Percentiles rank a stretch among this genome's conserved stretches.
These are phyloP conservation scores for Thuidium tamariscinum DNA, from an alignment of 225 moss, liverwort and hornwort species.

Conservation along the genomic window DNA sequence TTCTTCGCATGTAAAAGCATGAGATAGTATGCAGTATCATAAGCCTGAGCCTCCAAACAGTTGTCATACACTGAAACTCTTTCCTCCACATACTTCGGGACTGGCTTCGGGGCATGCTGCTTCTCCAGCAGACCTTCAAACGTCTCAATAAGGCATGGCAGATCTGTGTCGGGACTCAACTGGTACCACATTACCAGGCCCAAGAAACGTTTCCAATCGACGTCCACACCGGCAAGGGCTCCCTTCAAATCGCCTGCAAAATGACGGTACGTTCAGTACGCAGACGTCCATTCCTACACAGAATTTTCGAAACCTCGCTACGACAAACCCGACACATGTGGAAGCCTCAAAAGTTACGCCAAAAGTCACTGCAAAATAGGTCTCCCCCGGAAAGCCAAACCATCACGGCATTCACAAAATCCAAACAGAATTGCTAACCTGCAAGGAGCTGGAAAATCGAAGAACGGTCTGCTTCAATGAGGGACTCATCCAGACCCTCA, in stretches of 20 bases:
- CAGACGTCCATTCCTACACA: background rate
- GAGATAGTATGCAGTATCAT: too few species aligned
- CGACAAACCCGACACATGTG: background rate
- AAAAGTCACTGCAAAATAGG: background rate
- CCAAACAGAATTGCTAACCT: slow-evolving; percentile 17
- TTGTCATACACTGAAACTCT: too few species aligned
- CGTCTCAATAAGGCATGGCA: slow-evolving; percentile 51
- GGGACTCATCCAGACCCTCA: slow-evolving; percentile 74
- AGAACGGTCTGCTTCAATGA: slow-evolving; percentile 63
- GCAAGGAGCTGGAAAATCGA: slow-evolving; percentile 77
- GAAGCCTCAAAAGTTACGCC: background rate
- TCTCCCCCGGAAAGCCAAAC: background rate
- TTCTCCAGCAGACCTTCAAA: slow-evolving; percentile 57
- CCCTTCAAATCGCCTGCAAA: slow-evolving; percentile 76
- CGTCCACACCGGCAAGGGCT: slow-evolving; percentile 33
- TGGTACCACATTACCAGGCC: slow-evolving; percentile 98
- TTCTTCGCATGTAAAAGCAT: too few species aligned
- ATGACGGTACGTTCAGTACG: background rate
- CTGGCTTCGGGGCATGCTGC: slow-evolving; percentile 51
- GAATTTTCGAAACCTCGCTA: background rate
- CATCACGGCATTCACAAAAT: background rate
- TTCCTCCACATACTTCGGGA: too few species aligned
- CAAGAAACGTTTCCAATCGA: slow-evolving; percentile 92
- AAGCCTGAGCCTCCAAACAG: too few species aligned
- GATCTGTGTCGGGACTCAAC: slow-evolving; percentile 61